Evolutionary conservation across 345 rosid genomes (phyloP).

Genomic region (Acer yangbiense): DNA sequence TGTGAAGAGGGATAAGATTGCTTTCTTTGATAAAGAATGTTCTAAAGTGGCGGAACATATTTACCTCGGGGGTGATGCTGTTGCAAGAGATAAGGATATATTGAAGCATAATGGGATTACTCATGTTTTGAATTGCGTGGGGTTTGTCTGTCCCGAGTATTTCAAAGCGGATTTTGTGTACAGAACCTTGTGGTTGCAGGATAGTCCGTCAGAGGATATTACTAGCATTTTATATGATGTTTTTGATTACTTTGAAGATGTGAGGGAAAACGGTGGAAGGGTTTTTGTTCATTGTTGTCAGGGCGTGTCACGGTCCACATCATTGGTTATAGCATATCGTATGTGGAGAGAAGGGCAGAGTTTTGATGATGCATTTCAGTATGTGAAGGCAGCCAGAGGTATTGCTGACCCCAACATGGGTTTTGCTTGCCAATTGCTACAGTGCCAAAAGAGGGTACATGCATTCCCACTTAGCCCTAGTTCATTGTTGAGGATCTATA

Average conservation of each 20-base stretch:
- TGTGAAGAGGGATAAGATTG: slow-evolving; percentile 90
- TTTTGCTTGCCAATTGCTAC: slow-evolving; percentile 95
- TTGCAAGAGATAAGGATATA: slow-evolving; percentile 82
- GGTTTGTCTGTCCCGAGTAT: slow-evolving; percentile 97
- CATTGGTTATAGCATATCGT: slow-evolving; percentile 93
- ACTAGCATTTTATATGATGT: slow-evolving; percentile 97
- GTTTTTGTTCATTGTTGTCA: slow-evolving; percentile 98
- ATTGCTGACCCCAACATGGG: slow-evolving; percentile 99
- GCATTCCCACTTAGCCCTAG: slow-evolving; percentile 98
- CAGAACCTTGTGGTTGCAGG: slow-evolving; percentile 97
- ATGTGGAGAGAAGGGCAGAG: slow-evolving; percentile 99
- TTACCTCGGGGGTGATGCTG: slow-evolving; percentile 97
- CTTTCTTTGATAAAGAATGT: slow-evolving; percentile 92
- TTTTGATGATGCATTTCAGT: slow-evolving; percentile 97
- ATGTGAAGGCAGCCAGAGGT: slow-evolving; percentile 94
- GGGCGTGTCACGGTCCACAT: slow-evolving; percentile 98
- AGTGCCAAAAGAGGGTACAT: slow-evolving; percentile 98
- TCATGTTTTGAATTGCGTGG: slow-evolving; percentile 93
- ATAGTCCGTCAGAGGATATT: slow-evolving; percentile 97
- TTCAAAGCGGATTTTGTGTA: slow-evolving; percentile 86
- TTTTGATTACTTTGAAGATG: slow-evolving; percentile 99
- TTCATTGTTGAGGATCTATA: slow-evolving; percentile 88
- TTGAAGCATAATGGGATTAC: slow-evolving; percentile 84
- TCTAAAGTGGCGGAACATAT: slow-evolving; percentile 96
- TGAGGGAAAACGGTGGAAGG: slow-evolving; percentile 86